Conservation (phyloP, 2,329 filamentous ascomycete genomes). For the Stagonosporopsis vannaccii region DNA sequence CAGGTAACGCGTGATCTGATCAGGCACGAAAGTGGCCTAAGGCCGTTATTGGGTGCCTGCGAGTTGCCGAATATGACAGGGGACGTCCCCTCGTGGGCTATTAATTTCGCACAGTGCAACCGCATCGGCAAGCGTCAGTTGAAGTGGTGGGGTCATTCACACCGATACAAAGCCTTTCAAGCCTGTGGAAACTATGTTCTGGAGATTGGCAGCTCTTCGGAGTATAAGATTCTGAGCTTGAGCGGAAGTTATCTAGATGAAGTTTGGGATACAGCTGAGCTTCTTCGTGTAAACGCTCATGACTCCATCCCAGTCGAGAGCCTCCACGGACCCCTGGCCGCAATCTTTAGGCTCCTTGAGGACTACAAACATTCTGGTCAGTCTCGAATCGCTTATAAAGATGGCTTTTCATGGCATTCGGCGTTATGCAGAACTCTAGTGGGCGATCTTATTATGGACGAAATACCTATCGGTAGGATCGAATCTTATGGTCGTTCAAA, state of each 20-base stretch:
- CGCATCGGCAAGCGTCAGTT: constrained; percentile 22
- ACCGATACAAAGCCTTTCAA: constrained; percentile 20
- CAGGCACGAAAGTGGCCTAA: constrained; percentile 8
- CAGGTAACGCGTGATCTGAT: constrained; percentile 26
- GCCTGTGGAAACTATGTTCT: constrained; percentile 6
- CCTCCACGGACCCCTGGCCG: neutral
- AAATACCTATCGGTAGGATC: constrained; percentile 14
- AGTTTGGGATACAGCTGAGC: neutral
- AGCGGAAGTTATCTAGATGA: constrained; percentile 16
- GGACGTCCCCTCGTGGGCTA: constrained; percentile 22
- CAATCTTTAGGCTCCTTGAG: neutral
- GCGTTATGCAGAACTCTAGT: constrained; percentile 19
- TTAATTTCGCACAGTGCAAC: constrained; percentile 27
- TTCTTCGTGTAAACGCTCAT: neutral
- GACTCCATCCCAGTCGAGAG: neutral
- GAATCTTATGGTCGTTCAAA: neutral
- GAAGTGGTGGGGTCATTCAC: constrained; percentile 32
- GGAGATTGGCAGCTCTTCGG: neutral
- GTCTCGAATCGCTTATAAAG: neutral
- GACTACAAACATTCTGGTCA: neutral
- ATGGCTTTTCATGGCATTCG: constrained; percentile 11
- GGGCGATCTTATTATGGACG: constrained; percentile 22
- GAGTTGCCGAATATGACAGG: constrained; percentile 21
- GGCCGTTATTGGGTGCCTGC: constrained; percentile 20
- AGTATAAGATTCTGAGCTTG: neutral